Base-by-base conservation (phyloP, 2,329 filamentous ascomycete species). In the Trichoderma sp. region DNA sequence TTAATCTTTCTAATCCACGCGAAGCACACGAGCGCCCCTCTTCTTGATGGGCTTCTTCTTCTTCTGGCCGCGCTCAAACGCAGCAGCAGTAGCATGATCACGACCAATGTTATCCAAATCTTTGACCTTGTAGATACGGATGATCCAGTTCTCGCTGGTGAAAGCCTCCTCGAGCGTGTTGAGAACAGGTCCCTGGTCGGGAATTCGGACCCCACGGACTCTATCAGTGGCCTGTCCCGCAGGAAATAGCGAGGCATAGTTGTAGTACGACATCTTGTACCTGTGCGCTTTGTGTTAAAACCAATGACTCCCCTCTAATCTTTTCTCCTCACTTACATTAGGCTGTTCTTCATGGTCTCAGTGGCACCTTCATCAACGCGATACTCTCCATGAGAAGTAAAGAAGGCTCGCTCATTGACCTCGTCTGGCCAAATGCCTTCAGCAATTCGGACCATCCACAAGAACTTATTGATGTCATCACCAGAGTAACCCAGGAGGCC, bases 251-350 rank as follows among this genome's bases (percentile, higher is more conserved):
- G 86, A 83, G 80, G 94, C 88, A 85, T 92, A 99, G 86, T 98
- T 98, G 88, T 99, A 92, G 87, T 99, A 99, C 25, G 93, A 97
- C 94, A 99, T 97, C 87, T 99, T 99, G 88, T 99, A 99, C 93
- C 94, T 97, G 72, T 71, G 34, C n/a, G 34, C 42, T 12, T 29
- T 59, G 75, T 80, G 70, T 79, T 76, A 52, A 34, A 19, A 67
- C 42, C 8, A 12, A 19, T 22, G 32, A 13, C 12, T 19, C 13
- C 22, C 5, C n/a, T 42, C 22, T n/a, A n/a, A 9, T n/a, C 5
- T 37, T 1, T 29, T 17, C 2, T n/a, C 19, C 4, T 32, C 63
- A 83, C 92, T 86, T 86, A 96, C 94, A 98, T 97, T 86, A 99
- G 87, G 81, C 94, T 97, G 87, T 99, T 97, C 85, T 92, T 95